Conservation (phyloP, 1,284 basidiomycete species). For the Porodaedalea pini region DNA sequence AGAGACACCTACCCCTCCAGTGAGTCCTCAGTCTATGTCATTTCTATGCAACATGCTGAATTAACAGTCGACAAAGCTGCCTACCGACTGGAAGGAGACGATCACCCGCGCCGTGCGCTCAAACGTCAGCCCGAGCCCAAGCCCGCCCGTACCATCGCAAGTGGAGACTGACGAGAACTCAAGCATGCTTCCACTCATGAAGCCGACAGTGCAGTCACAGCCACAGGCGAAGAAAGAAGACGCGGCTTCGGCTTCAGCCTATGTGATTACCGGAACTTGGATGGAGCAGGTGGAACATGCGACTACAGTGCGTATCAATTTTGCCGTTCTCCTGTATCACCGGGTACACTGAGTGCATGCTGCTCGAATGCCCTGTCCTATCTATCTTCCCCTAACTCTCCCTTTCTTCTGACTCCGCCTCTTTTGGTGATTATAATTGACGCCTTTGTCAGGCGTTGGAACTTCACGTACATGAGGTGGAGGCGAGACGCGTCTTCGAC, state of each 20-base stretch:
- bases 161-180: neutral
- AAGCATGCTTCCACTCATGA: constrained; percentile 2
- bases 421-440: neutral
- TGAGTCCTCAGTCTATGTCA: neutral
- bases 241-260: neutral
- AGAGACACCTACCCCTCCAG: neutral
- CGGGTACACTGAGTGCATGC: too few species aligned
- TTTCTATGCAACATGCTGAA: neutral
- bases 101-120: constrained; percentile 8
- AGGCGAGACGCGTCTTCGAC: neutral
- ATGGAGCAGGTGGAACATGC: neutral
- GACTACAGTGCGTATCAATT: constrained; percentile 7
- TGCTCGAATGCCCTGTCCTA: too few species aligned
- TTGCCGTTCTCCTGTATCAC: neutral
- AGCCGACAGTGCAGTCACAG: neutral
- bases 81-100: constrained; percentile 17
- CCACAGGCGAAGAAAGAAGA: neutral
- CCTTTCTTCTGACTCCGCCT: neutral
- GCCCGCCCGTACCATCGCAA: neutral
- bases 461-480: constrained; percentile 11
- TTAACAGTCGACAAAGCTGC: constrained; percentile 2
- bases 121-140: neutral
- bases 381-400: too few species aligned
- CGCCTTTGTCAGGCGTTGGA: constrained; percentile 3
- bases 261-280: neutral